Evolutionary conservation across 441 rosid genomes (phyloP).

Genomic region (Jatropha podagrica): DNA sequence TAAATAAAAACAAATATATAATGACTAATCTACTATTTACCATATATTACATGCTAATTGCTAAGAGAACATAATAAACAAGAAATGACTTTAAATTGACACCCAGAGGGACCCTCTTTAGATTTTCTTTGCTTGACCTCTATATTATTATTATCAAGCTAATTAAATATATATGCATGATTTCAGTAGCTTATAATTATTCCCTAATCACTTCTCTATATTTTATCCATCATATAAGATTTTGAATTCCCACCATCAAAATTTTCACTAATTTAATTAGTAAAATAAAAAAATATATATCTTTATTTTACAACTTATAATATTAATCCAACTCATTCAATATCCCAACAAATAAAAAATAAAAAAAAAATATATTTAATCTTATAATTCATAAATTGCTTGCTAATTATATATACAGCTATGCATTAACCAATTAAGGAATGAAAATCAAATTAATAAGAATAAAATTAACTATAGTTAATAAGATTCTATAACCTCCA

Average conservation of each 20-base stretch:
- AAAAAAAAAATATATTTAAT: no score
- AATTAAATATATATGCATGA: background rate
- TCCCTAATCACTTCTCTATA: background rate
- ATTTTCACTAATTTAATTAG: no score
- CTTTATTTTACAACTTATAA: no score
- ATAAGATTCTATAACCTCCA: background rate
- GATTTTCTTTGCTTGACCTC: constrained; percentile 18
- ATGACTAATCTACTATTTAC: background rate
- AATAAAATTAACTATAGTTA: background rate
- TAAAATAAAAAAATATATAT: no score
- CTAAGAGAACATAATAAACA: constrained; percentile 13
- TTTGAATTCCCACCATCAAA: no score
- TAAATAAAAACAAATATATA: constrained; percentile 10
- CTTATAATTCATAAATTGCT: background rate
- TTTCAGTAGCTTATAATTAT: background rate
- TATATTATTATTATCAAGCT: background rate
- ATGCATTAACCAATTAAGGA: background rate
- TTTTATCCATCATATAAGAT: no score
- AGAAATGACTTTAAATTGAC: constrained; percentile 21
- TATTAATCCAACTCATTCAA: no score
- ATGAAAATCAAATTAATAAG: background rate
- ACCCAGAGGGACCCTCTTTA: constrained; percentile 23
- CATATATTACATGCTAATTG: background rate
- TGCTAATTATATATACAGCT: background rate
- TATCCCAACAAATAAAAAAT: no score